Conservation (phyloP, 495 filamentous ascomycete genomes). For the Penicillium salamii region DNA sequence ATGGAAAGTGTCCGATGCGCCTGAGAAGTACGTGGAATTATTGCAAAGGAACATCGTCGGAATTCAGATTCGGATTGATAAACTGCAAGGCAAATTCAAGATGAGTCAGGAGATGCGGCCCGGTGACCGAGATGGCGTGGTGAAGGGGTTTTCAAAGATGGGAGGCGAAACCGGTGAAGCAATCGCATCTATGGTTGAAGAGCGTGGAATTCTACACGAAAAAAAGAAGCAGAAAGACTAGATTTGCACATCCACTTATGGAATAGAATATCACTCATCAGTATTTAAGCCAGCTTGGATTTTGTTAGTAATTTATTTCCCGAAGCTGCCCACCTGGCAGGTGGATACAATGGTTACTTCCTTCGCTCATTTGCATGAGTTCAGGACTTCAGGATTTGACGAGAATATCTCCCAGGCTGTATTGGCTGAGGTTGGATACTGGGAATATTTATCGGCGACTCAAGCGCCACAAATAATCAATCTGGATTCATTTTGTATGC, state of each 20-base stretch:
- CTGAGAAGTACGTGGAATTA: conserved; percentile 42
- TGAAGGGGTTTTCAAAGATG: conserved; percentile 47
- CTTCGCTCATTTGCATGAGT: no score
- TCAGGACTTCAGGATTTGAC: no score
- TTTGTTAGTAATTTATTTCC: no score
- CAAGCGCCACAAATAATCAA: neutral
- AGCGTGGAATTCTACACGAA: conserved; percentile 23
- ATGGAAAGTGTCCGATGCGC: conserved; percentile 52
- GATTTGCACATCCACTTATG: no score
- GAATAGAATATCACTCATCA: no score
- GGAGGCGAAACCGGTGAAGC: conserved; percentile 36
- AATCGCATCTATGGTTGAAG: conserved; percentile 44
- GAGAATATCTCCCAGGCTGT: no score
- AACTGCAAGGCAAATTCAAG: conserved; percentile 54
- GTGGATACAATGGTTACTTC: no score
- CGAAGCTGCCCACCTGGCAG: no score
- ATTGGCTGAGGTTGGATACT: no score
- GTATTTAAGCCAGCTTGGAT: no score
- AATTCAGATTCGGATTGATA: conserved; percentile 48
- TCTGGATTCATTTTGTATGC: no score
- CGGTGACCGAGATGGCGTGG: conserved; percentile 46
- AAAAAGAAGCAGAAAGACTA: neutral
- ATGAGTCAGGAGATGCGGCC: conserved; percentile 54
- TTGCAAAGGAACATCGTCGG: conserved; percentile 55
- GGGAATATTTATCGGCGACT: no score